Evolutionary conservation across 2,329 filamentous ascomycete genomes (phyloP).

Genomic region (Beauveria rudraprayagi): DNA sequence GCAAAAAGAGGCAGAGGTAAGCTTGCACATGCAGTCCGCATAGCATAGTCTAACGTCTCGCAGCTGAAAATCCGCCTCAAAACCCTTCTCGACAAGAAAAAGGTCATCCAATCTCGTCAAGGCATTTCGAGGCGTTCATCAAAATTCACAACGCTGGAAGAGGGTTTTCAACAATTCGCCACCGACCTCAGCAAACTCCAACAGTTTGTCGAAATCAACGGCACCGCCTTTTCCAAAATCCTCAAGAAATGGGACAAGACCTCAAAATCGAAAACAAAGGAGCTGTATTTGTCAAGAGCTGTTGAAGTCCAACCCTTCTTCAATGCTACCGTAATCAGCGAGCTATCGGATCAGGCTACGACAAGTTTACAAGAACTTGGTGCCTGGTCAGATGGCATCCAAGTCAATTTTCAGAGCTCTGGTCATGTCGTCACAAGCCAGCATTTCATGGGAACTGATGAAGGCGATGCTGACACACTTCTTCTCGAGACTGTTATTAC

Average conservation of each 20-base stretch:
- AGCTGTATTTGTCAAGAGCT: slow-evolving; percentile 88
- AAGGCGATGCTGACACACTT: slow-evolving; percentile 82
- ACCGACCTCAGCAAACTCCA: slow-evolving; percentile 95
- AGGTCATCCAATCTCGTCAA: slow-evolving; percentile 74
- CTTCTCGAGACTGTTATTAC: slow-evolving; percentile 79
- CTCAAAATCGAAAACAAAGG: slow-evolving; percentile 96
- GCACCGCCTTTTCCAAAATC: slow-evolving; percentile 96
- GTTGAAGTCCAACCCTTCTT: slow-evolving; percentile 98
- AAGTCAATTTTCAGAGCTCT: slow-evolving; percentile 67
- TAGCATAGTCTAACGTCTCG: background rate
- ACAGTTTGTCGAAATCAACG: slow-evolving; percentile 98
- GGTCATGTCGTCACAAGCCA: slow-evolving; percentile 60
- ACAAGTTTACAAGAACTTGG: slow-evolving; percentile 92
- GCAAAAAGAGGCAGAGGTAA: slow-evolving; percentile 94
- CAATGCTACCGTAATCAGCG: slow-evolving; percentile 93
- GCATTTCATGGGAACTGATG: slow-evolving; percentile 65
- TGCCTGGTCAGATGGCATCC: slow-evolving; percentile 94
- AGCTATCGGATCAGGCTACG: slow-evolving; percentile 91
- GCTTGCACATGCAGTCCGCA: slow-evolving; percentile 19
- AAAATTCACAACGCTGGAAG: slow-evolving; percentile 89
- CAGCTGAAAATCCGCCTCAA: slow-evolving; percentile 89
- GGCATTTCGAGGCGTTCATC: slow-evolving; percentile 79
- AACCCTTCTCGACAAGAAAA: slow-evolving; percentile 91
- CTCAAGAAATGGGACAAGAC: slow-evolving; percentile 99
- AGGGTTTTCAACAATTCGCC: slow-evolving; percentile 95